Base-by-base conservation (phyloP, 768 basidiomycete genomes). In the Fibroporia radiculosa region DNA sequence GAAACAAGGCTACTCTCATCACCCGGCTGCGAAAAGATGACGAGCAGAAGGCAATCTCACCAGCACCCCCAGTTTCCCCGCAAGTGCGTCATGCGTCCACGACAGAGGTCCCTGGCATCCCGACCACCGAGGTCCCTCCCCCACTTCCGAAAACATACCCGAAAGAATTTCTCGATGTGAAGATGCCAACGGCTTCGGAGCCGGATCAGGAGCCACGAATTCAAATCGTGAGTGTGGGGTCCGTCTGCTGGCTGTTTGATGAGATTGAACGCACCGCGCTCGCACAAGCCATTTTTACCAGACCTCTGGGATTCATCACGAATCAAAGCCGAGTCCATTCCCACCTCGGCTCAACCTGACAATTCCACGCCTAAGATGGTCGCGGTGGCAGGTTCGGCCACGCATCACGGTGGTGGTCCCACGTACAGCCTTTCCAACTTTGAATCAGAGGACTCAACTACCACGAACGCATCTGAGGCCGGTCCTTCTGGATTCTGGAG, bases 201-300 rank as follows among this genome's bases (percentile, higher is more conserved):
- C 70, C 70, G 6, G 61, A 59, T 24, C 66, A 68, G 2, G 66
- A 68, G 40, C 51, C 60, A 4, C 70, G 70, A 18, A 67, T 77
- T 23, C 77, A 81, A 62, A 72, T 83, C 42, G 86, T 89, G 56
- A 47, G 82, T 72, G 24, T 27, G 14, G n/a, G n/a, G n/a, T n/a
- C 22, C 3, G 42, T 26, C 33, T 28, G 14, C 25, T 27, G 38
- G 50, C 24, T 27, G n/a, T n/a, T n/a, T n/a, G n/a, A n/a, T n/a
- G n/a, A n/a, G n/a, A n/a, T n/a, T n/a, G n/a, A n/a, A n/a, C 40
- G 35, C n/a, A 36, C 34, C 31, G 44, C 16, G 44, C 40, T 29
- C 20, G n/a, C 49, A 1, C 8, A 53, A 84, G 81, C 82, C 82
- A 8, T 74, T 72, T 57, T 56, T 72, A 1, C 74, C 72, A 26